Base-by-base conservation (phyloP, 1,284 basidiomycete species). In the Prillingera fragicola region DNA sequence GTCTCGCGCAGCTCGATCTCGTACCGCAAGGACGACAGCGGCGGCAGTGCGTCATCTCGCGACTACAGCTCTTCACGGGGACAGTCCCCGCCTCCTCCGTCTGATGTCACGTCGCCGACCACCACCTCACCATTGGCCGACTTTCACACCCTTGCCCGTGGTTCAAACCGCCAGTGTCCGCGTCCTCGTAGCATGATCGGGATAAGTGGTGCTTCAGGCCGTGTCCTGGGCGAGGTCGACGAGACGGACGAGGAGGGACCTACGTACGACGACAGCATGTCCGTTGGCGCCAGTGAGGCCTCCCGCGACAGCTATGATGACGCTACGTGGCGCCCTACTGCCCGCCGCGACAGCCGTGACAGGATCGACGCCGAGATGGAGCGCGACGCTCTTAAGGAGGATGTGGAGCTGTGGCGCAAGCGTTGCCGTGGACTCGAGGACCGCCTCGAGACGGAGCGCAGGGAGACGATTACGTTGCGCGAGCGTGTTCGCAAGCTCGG, bases 361-460 rank as follows among this genome's bases (percentile, higher is more conserved):
- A 45, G 48, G 22, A 43, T 67, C n/a, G 67, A 69, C 31, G 35
- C 62, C 42, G 65, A 65, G 48, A 50, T 67, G 55, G 65, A 70
- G 53, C 43, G 63, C 15, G 63, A 70, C 33, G 60, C 60, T 2
- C 41, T 70, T 13, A 52, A 57, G 19, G 67, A 68, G 28, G 65
- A 68, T 36, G 60, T 67, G 7, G 63, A 63, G 14, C 34, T 62
- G n/a, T 68, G 65, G 65, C 59, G 56, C 36, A 43, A 46, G 21
- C 52, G 64, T 21, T 68, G 62, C 48, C 42, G 48, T 19, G 53
- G 42, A 4, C 35, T 66, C 26, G 64, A 68, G 34, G 64, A 67
- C 35, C 47, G 48, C 41, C 45, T 65, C 15, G 63, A 65, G 22
- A 41, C 47, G 5, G 67, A 70, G 50, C 53, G 56, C 31, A 55